phyloP scores from a whole-genome alignment of 2,329 filamentous ascomycete genomes.

The Periconia digitata region DNA sequence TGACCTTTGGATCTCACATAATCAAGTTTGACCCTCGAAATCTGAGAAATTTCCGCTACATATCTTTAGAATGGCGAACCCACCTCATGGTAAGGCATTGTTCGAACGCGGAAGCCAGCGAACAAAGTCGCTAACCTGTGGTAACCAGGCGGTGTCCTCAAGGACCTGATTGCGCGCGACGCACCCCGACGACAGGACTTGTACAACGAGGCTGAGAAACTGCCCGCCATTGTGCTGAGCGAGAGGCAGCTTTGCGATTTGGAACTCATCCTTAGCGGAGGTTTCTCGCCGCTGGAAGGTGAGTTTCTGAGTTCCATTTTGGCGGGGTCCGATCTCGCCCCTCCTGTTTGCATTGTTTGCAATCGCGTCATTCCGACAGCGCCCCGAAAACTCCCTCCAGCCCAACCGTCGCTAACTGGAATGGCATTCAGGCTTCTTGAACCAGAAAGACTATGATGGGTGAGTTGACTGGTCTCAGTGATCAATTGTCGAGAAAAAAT shows the following conservation, averaged over 20 bases:
- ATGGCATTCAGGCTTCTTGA: constrained; percentile 87
- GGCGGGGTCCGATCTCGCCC: constrained; percentile 17
- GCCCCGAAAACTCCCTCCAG: neutral
- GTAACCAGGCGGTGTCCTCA: constrained; percentile 77
- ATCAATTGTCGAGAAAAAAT: neutral
- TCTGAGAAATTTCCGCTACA: neutral
- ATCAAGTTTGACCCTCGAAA: neutral
- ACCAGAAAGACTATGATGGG: constrained; percentile 94
- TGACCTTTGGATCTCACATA: neutral
- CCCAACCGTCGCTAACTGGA: constrained; percentile 15
- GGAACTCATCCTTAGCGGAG: constrained; percentile 94
- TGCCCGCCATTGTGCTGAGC: constrained; percentile 80
- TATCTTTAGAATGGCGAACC: constrained; percentile 49
- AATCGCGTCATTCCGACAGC: constrained; percentile 8
- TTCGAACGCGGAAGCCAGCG: neutral
- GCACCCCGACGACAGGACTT: constrained; percentile 79
- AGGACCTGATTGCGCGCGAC: constrained; percentile 96
- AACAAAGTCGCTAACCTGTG: constrained; percentile 18
- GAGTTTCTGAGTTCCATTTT: constrained; percentile 40
- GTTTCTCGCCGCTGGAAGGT: constrained; percentile 98
- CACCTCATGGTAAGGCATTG: constrained; percentile 50
- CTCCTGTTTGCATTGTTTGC: constrained; percentile 33
- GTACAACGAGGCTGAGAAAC: constrained; percentile 76
- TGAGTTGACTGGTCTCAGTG: constrained; percentile 51
- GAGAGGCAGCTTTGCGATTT: constrained; percentile 98